A percentile compares a stretch with the other conserved stretches of the same genome.
These are phyloP conservation scores for Trichophyton schoenleinii DNA, from an alignment of 2,329 filamentous ascomycete species.

Conservation along the genomic window DNA sequence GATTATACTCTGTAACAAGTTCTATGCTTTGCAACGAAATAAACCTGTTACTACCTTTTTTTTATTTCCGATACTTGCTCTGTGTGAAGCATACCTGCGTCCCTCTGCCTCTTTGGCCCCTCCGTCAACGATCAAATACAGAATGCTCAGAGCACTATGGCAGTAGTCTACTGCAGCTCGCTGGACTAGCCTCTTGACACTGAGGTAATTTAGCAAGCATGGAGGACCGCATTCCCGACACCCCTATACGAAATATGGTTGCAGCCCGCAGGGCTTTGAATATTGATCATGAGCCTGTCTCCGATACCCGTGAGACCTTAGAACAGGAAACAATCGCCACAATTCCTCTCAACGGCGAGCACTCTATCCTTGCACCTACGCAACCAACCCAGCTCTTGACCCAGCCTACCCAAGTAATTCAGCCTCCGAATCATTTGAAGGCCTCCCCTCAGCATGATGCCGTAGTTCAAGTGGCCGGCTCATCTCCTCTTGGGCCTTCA, in stretches of 20 bases:
- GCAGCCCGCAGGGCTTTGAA: not conserved
- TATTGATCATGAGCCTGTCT: not conserved
- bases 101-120: not conserved
- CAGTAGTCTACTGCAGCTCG: not conserved
- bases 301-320: not conserved
- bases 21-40: not conserved
- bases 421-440: conserved; percentile 16
- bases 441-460: conserved; percentile 21
- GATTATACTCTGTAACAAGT: too few species aligned
- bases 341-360: conserved; percentile 26
- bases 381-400: conserved; percentile 41
- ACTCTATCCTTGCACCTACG: conserved; percentile 25
- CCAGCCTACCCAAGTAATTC: conserved; percentile 50
- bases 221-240: conserved; percentile 24
- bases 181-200: not conserved
- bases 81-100: not conserved
- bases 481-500: conserved; percentile 57
- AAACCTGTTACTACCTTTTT: not conserved
- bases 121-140: not conserved
- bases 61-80: not conserved
- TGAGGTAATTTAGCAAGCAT: conserved; percentile 16
- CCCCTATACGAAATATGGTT: not conserved
- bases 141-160: not conserved
- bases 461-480: conserved; percentile 72
- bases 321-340: conserved; percentile 41